A percentile compares a stretch with the other conserved stretches of the same genome.
These are phyloP conservation scores for Lagenidium giganteum DNA, from an alignment of 352 stramenopile species.

Conservation along the genomic window DNA sequence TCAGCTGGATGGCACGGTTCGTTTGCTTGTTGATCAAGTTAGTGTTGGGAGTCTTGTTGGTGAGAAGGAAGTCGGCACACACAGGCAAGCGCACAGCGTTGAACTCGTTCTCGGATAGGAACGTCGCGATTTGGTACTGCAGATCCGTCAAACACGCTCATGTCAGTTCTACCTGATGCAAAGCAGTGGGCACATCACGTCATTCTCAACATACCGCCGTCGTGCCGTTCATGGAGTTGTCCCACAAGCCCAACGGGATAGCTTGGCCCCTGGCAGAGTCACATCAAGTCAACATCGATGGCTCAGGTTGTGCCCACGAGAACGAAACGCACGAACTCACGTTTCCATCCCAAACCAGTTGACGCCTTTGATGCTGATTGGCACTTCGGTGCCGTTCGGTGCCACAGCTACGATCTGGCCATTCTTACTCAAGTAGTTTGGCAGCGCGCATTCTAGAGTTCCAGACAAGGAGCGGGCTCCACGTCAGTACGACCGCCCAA, in stretches of 20 bases:
- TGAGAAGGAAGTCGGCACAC: constrained; percentile 7
- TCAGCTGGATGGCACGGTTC: constrained; percentile 13
- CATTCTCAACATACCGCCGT: constrained; percentile 24
- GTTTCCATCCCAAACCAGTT: constrained; percentile 60
- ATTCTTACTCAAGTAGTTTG: constrained; percentile 60
- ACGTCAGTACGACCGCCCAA: constrained; percentile 7
- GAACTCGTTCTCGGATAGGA: constrained; percentile 15
- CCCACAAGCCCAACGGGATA: constrained; percentile 57
- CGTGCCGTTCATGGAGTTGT: constrained; percentile 51
- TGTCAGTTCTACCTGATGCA: not conserved
- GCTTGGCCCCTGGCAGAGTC: constrained; percentile 22
- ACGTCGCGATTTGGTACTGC: constrained; percentile 20
- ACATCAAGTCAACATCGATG: too few species aligned
- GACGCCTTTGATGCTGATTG: constrained; percentile 43
- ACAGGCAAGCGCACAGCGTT: constrained; percentile 15
- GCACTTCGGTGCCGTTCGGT: constrained; percentile 44
- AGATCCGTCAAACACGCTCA: not conserved
- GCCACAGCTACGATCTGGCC: constrained; percentile 42
- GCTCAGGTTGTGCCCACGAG: too few species aligned
- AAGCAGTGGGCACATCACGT: not conserved
- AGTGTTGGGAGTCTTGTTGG: constrained; percentile 9
- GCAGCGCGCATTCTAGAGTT: constrained; percentile 31
- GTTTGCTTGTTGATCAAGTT: constrained; percentile 14
- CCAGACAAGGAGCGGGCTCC: constrained; percentile 3
- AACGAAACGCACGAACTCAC: constrained; percentile 30